Evolutionary conservation across 208 protist genomes (phyloP).

Genomic region (Novymonas esmeraldas): DNA sequence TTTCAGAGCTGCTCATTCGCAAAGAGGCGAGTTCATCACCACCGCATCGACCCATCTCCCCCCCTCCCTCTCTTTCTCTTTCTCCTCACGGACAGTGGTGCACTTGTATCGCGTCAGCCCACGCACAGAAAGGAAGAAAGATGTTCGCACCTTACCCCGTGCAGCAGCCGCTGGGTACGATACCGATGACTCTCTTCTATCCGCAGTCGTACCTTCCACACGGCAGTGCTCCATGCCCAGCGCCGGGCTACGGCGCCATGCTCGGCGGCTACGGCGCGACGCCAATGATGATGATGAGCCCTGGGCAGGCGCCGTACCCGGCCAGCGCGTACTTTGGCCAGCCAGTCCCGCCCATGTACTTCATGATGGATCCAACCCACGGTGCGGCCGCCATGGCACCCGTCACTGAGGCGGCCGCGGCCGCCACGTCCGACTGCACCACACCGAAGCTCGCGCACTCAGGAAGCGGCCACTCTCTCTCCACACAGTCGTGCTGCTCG

Average conservation of each 20-base stretch:
- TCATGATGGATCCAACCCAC: conserved; percentile 19
- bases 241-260: conserved; percentile 17
- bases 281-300: conserved; percentile 14
- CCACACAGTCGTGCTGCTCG: conserved; percentile 27
- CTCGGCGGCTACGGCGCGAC: conserved; percentile 14
- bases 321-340: conserved; percentile 14
- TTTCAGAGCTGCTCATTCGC: too few species aligned
- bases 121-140: too few species aligned
- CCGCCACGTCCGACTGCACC: conserved; percentile 9
- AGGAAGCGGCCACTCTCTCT: conserved; percentile 28
- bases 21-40: too few species aligned
- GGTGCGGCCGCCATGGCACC: not conserved
- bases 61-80: too few species aligned
- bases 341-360: conserved; percentile 25
- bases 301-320: conserved; percentile 3
- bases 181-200: conserved; percentile 27
- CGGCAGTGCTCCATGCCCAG: conserved; percentile 3
- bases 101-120: too few species aligned
- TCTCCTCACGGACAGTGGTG: too few species aligned
- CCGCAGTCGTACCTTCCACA: conserved; percentile 25
- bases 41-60: too few species aligned
- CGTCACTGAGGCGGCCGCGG: not conserved
- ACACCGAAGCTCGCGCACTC: conserved; percentile 25
- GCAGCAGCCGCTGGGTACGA: conserved; percentile 16
- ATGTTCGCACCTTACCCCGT: conserved; percentile 18